Base-by-base conservation (phyloP, 352 stramenopile genomes). In the Phytopythium litorale region DNA sequence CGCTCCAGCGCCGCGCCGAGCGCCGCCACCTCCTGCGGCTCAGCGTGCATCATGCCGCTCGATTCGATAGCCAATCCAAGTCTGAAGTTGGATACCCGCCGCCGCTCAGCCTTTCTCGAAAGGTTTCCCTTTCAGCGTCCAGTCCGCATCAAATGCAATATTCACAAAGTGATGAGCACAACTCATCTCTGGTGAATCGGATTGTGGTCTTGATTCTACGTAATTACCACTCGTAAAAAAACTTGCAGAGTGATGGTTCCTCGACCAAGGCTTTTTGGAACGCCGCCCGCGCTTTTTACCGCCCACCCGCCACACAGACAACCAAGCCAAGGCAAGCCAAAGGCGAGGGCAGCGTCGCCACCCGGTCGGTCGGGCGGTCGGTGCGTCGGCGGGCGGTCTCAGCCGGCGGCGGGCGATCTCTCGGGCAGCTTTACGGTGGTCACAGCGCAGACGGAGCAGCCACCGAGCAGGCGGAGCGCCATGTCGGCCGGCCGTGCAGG, bases 1-100 rank as follows among this genome's bases (percentile, higher is more conserved):
- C 58, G 43, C 12, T 63, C 53, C 12, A 95, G 78, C 63, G 61
- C 76, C 0, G 51, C 42, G 40, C 72, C 73, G 57, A 95, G 67
- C 18, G 52, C 65, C 60, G 60, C 63, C 56, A 80, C 52, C 35
- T 89, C 75, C 55, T 35, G 25, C 40, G 38, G 33, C 16, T 67
- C 60, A 7, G 38, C 28, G 12, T 53, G 65, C 62, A 79, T 55
- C 32, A 25, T 52, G 13, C 7, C 33, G 23, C 23, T 11, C 48
- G n/a, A 32, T 6, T 18, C 7, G 7, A 25, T 54, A 23, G 48
- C 4, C 21, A 33, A 21, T 53, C 42, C 35, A 40, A 40, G 9
- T 40, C 6, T 40, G 12, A 40, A 38, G 7, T 5, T 38, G 33
- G 33, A 40, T 40, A 11, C 9, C n/a, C n/a, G n/a, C n/a, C n/a